phyloP scores from a whole-genome alignment of 805 yeast genomes.

The Metschnikowia peoriensis region DNA sequence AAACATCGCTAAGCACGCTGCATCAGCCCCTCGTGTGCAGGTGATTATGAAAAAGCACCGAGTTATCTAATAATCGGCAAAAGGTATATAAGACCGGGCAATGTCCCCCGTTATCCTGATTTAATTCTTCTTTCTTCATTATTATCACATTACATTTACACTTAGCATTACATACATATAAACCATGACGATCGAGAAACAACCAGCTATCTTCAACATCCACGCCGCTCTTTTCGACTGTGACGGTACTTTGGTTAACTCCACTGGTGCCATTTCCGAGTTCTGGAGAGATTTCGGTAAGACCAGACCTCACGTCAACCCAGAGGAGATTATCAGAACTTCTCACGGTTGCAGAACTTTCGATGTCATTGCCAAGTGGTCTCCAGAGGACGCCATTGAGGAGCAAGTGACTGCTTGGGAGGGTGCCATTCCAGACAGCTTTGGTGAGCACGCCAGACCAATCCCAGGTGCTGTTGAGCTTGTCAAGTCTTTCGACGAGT shows the following conservation, averaged over 20 bases:
- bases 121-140: neutral
- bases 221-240: constrained; percentile 69
- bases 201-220: constrained; percentile 43
- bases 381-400: constrained; percentile 69
- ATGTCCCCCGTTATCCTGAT: neutral
- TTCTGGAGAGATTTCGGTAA: constrained; percentile 77
- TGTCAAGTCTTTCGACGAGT: constrained; percentile 50
- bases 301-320: constrained; percentile 64
- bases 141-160: constrained; percentile 2
- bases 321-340: constrained; percentile 67
- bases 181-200: constrained; percentile 25
- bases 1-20: neutral
- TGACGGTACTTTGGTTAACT: constrained; percentile 83
- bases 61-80: constrained; percentile 3
- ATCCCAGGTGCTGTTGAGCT: constrained; percentile 75
- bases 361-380: constrained; percentile 71
- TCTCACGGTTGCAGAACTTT: constrained; percentile 83
- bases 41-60: constrained; percentile 1
- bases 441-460: constrained; percentile 69
- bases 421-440: constrained; percentile 65
- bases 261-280: constrained; percentile 78
- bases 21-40: constrained; percentile 1
- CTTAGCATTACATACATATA: neutral
- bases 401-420: constrained; percentile 67
- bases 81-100: constrained; percentile 4